Base-by-base conservation (phyloP, 768 basidiomycete species). In the Naganishia antarctica region DNA sequence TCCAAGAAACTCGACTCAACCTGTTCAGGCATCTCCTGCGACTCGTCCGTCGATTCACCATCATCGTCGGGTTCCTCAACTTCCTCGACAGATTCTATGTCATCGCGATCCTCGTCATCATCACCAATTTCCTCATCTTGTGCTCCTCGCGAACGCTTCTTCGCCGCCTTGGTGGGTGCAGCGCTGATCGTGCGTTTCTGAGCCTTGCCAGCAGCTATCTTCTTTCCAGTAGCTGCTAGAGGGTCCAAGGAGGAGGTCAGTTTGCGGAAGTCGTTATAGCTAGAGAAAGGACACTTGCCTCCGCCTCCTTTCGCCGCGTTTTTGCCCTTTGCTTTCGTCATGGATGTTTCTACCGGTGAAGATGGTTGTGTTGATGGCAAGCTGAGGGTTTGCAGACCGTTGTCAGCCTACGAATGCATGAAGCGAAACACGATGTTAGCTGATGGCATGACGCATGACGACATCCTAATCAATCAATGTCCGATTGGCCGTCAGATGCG, bases 1-100 rank as follows among this genome's bases (percentile, higher is more conserved):
- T 57, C 53, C 34, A 57, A 15, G 40, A 57, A 57, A 13, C 40
- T 57, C 23, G 53, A 23, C 23, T 57, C 53, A 8, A 57, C 53
- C 21, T n/a, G 34, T 40, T 57, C 53, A 37, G 23, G 53, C 23
- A 25, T 34, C 26, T 57, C 53, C 16, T 57, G 53, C 34, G 53
- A 57, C 16, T 23, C 32, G 18, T 57, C 53, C 11, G 31, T 21
- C 53, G 8, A 31, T 26, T 26, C 34, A n/a, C 37, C 53, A 18
- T 23, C 34, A 15, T 40, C n/a, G n/a, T 23, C 31, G 7, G 7
- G 21, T 21, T 34, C 53, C 4, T 57, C 53, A 18, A 40, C 23
- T 37, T 57, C 53, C 26, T 57, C 31, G 23, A 13, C 53, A 40
- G 53, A 57, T 16, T 57, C 53, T 13, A 41, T 41, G 34, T 57